These are phyloP conservation scores for Myochromella boudieri DNA, from an alignment of 768 basidiomycete genomes.

Conservation along the genomic window DNA sequence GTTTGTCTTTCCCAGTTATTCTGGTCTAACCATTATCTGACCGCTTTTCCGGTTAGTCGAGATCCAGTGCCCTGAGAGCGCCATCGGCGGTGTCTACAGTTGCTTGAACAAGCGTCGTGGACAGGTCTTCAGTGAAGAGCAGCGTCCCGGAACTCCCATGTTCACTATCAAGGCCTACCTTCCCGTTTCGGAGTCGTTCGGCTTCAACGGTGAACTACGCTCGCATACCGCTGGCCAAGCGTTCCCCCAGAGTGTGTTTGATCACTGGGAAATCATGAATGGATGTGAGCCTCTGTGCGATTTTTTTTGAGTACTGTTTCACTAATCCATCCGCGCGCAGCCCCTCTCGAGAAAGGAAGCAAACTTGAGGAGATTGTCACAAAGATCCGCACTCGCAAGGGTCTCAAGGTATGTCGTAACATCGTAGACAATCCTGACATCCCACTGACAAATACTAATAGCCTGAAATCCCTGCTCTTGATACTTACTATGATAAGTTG, in stretches of 20 bases:
- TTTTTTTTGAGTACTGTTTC: slow-evolving; percentile 1
- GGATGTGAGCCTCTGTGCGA: slow-evolving; percentile 56
- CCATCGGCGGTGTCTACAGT: slow-evolving; percentile 97
- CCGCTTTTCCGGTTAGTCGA: too few relatives aligned
- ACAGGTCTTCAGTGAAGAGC: slow-evolving; percentile 98
- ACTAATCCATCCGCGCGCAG: too few relatives aligned
- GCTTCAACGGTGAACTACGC: slow-evolving; percentile 96
- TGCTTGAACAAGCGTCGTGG: slow-evolving; percentile 95
- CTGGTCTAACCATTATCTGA: slow-evolving; percentile 3
- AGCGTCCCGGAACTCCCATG: slow-evolving; percentile 97
- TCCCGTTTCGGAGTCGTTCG: slow-evolving; percentile 90
- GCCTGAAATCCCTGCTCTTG: slow-evolving; percentile 87
- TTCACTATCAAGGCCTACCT: slow-evolving; percentile 99
- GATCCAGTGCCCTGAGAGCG: slow-evolving; percentile 97
- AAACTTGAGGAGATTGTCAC: slow-evolving; percentile 86
- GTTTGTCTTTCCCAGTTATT: slow-evolving; percentile 33
- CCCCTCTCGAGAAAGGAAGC: slow-evolving; percentile 86
- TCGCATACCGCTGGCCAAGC: slow-evolving; percentile 94
- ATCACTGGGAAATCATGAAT: slow-evolving; percentile 88
- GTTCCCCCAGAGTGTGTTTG: slow-evolving; percentile 95
- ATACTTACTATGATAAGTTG: slow-evolving; percentile 92
- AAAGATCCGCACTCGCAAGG: slow-evolving; percentile 87
- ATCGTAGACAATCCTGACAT: not conserved
- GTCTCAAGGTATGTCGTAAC: slow-evolving; percentile 74
- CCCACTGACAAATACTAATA: too few relatives aligned